Conservation (phyloP, 495 filamentous ascomycete species). For the Trypethelium eluteriae region DNA sequence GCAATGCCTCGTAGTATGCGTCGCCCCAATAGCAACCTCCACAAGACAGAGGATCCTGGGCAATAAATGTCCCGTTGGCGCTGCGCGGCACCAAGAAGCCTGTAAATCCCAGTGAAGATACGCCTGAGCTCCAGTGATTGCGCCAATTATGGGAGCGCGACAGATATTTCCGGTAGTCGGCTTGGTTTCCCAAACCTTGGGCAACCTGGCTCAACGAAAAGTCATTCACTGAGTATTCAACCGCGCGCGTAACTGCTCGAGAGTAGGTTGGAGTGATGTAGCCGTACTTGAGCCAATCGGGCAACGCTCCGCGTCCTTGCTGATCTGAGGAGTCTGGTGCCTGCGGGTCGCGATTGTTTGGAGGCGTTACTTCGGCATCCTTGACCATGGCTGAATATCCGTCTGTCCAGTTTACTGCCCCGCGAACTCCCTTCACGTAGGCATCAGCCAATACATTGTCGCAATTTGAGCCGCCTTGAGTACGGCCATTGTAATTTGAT, state of each 20-base stretch:
- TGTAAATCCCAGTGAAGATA: constrained; percentile 47
- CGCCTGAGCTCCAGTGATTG: constrained; percentile 60
- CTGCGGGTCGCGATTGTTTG: constrained; percentile 52
- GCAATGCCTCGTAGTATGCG: constrained; percentile 55
- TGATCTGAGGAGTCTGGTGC: constrained; percentile 57
- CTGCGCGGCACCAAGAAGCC: constrained; percentile 60
- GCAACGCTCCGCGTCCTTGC: constrained; percentile 62
- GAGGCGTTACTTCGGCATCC: constrained; percentile 56
- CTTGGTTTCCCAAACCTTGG: constrained; percentile 45
- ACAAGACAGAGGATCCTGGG: constrained; percentile 54
- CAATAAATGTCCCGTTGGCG: constrained; percentile 45
- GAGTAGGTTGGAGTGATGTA: constrained; percentile 58
- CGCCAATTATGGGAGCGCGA: constrained; percentile 60
- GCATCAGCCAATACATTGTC: constrained; percentile 71
- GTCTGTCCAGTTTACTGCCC: constrained; percentile 60
- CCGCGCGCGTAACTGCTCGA: constrained; percentile 56
- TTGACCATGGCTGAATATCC: constrained; percentile 63
- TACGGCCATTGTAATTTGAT: constrained; percentile 62
- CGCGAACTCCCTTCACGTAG: constrained; percentile 62
- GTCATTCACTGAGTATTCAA: constrained; percentile 62
- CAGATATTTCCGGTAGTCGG: constrained; percentile 54
- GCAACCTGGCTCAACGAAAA: constrained; percentile 57
- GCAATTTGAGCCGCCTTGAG: constrained; percentile 65
- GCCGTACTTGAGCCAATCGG: constrained; percentile 57
- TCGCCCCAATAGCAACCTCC: constrained; percentile 63